These are phyloP conservation scores for Ascomycota sp. DNA, from an alignment of 2,329 filamentous ascomycete species.

Conservation along the genomic window DNA sequence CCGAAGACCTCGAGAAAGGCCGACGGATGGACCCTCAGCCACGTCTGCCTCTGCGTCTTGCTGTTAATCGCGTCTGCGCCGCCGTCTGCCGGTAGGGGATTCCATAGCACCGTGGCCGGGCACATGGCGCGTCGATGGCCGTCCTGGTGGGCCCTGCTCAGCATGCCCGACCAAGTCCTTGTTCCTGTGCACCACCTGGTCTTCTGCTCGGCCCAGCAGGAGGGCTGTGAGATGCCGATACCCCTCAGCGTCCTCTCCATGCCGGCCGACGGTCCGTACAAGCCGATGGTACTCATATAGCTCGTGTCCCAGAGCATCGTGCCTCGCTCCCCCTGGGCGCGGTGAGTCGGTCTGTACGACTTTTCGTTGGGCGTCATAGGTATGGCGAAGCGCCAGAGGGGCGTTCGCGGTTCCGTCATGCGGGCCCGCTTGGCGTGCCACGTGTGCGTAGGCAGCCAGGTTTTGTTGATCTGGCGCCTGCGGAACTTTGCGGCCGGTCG, in stretches of 20 bases:
- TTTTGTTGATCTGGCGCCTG: conserved; percentile 73
- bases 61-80: conserved; percentile 4
- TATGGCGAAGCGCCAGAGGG: conserved; percentile 79
- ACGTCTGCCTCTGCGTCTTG: conserved; percentile 22
- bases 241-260: conserved; percentile 45
- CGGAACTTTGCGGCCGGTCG: conserved; percentile 46
- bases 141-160: conserved; percentile 31
- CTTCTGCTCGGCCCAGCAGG: conserved; percentile 41
- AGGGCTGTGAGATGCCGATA: conserved; percentile 39
- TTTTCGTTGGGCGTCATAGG: conserved; percentile 77
- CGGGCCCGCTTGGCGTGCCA: conserved; percentile 84
- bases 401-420: conserved; percentile 61
- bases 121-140: conserved; percentile 39
- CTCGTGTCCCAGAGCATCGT: conserved; percentile 84
- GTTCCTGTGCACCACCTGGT: conserved; percentile 46
- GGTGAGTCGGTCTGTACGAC: conserved; percentile 71
- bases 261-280: conserved; percentile 46
- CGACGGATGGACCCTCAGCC: conserved; percentile 66
- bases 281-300: conserved; percentile 70
- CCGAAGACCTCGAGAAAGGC: conserved; percentile 52
- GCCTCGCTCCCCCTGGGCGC: conserved; percentile 54
- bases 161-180: conserved; percentile 25
- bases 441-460: conserved; percentile 84
- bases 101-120: conserved; percentile 60
- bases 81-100: conserved; percentile 19